phyloP scores from a whole-genome alignment of 129 eudicot genomes.

The Helianthus tuberosus region DNA sequence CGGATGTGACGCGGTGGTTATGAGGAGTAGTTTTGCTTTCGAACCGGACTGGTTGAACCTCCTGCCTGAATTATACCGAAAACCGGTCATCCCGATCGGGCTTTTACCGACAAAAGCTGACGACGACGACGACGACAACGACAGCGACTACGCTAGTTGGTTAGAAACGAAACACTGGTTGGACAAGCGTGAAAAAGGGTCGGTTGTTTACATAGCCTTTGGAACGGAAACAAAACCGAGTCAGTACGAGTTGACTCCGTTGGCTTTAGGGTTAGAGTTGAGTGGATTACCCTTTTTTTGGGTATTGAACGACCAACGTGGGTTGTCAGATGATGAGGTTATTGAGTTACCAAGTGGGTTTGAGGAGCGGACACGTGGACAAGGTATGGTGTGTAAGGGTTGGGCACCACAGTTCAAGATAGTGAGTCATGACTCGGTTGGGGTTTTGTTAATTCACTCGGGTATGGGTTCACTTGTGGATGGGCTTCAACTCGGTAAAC shows the following conservation, averaged over 20 bases:
- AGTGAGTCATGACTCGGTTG: conserved; percentile 42
- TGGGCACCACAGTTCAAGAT: conserved; percentile 42
- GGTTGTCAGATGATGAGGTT: conserved; percentile 25
- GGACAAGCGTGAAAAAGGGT: conserved; percentile 27
- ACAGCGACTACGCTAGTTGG: conserved; percentile 14
- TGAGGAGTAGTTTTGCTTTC: conserved; percentile 31
- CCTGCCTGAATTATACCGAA: conserved; percentile 19
- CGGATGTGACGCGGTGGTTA: conserved; percentile 27
- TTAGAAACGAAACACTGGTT: conserved; percentile 20
- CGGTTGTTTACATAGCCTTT: conserved; percentile 44
- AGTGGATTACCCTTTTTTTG: conserved; percentile 25
- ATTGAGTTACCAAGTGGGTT: conserved; percentile 33
- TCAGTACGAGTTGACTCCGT: conserved; percentile 44
- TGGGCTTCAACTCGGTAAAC: conserved; percentile 21
- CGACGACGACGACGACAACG: not conserved
- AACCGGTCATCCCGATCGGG: conserved; percentile 35
- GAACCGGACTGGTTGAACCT: conserved; percentile 36
- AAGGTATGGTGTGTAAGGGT: conserved; percentile 33
- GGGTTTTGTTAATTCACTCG: conserved; percentile 34
- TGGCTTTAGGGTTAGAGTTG: conserved; percentile 45
- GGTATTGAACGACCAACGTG: conserved; percentile 31
- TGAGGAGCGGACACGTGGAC: conserved; percentile 30
- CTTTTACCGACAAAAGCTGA: conserved; percentile 29
- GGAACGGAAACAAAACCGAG: conserved; percentile 45
- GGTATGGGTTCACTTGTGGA: conserved; percentile 31